Evolutionary conservation across 176 grass and related monocot genomes (phyloP), one percentile per base, ranked within the genome.

Genomic region (Alopecurus myosuroides): DNA sequence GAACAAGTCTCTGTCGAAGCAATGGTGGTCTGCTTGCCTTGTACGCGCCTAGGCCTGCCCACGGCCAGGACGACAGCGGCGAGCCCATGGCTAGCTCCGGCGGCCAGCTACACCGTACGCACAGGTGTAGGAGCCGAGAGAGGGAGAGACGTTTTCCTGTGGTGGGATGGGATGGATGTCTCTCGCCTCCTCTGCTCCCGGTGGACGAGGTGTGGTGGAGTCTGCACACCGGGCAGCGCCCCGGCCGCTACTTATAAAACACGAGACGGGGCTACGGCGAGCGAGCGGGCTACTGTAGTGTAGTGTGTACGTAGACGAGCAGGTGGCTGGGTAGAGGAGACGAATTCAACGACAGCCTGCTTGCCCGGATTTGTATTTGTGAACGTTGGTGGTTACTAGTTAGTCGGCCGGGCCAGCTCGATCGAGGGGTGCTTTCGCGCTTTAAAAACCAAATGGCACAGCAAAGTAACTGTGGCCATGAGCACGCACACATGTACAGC

Each of bases 61-160:
- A 95, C 31, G 96, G 96, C 96, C 96, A 98, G 18, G 93, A 85
- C 39, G 91, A 91, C 46, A 98, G 71, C 15, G 90, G 90, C 39
- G 91, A 50, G 42, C 13, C 89, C 85, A 86, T 81, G 78, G 26
- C 74, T 36, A 34, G 33, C 30, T 45, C 44, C 18, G 3, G 7
- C 5, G 7, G 68, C 68, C 39, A 4, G 66, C 14, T 14, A 14
- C 34, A 35, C 3, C 44, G 1, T 12, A 7, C 28, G 25, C 71
- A 34, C 39, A 29, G 48, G 88, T 37, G 8, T 9, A 9, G 48
- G 17, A 9, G 6, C 1, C 12, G 11, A 9, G 23, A 65, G 55
- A 13, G 13, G 11, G 35, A 15, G 45, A 13, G 45, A 15, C 45
- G 14, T 14, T 14, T 23, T 20, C 9, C 7, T 1, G 28, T 31